Evolutionary conservation across 192 early-diverging fungal genomes (phyloP), one percentile per base, ranked within the genome.

Genomic region (Diversispora epigaea): DNA sequence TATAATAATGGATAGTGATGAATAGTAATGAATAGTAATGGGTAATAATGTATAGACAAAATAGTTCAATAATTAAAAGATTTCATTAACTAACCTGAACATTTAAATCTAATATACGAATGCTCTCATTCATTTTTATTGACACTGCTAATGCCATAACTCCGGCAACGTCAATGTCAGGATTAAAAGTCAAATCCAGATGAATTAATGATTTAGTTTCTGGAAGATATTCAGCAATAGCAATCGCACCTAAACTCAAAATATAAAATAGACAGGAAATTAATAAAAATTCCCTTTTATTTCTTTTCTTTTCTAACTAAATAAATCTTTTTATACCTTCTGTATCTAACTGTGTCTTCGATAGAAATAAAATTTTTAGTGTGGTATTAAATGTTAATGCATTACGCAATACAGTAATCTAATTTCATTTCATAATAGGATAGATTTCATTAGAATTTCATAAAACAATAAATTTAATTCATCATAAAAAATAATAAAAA

Each of bases 101-200:
- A 45, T 82, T 88, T 64, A 96, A 77, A 68, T 94, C 93, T 45
- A 96, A 77, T 69, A 85, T 87, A 21, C 88, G 88, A 56, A 96
- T 76, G 57, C 89, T 89, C 52, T 82, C 77, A 79, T 94, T 96
- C 78, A 93, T 89, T 68, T 90, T 89, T 44, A 95, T 84, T n/a
- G 89, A 90, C 9, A 89, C 90, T 4, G 91, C 83, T n/a, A 96
- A 80, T 4, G 94, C 93, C 85, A 93, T 90, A 10, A 93, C 79
- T 8, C 94, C 95, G 2, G 90, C 92, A 73, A 95, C 78, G 39
- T 91, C 89, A 46, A 96, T 91, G 2, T 75, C 80, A 11, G 89
- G 86, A 78, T 96, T 96, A 22, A 85, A 80, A 6, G 91, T 89
- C 43, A 96, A 78, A 77, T 95, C 91, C 72, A 96, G 85, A 61